Base-by-base conservation (phyloP, 441 rosid species). In the Raphanus hybrid region DNA sequence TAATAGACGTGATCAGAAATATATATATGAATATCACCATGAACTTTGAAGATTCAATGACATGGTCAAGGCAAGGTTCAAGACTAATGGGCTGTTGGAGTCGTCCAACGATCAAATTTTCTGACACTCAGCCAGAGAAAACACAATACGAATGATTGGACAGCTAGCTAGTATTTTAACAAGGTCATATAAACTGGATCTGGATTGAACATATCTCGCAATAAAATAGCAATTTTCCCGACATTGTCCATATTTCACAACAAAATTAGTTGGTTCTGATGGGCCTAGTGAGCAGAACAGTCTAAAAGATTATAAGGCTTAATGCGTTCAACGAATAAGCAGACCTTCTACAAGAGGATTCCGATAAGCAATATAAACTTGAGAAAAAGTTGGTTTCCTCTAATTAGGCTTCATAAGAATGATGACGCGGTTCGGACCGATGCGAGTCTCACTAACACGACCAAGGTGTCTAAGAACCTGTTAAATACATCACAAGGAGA, bases 401-500 rank as follows among this genome's bases (percentile, higher is more conserved):
- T 82, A 88, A 14, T 81, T 84, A 34, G 92, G 93, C 85, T 91
- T 94, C 84, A 77, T 75, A 16, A 94, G 91, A 73, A 90, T 90
- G 75, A 90, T 74, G 39, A 92, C 90, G 4, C 96, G 93, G 66
- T 89, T 84, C 80, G 88, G 96, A 64, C 92, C 92, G 14, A 87
- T 87, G 50, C 99, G 85, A 10, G 87, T 86, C 87, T 92, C 99
- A 76, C 81, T 89, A 77, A 91, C 84, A 74, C 94, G 96, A 70
- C 98, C 94, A 73, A 94, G 97, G 85, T 94, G 98, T 73, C 97
- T 94, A 73, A 95, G 91, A 74, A 92, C 91, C 98, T 52, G 23
- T 54, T 5, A 52, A 54, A 52, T 5, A 14, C 18, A 52, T 2
- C 23, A 52, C n/a, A 54, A 54, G 10, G 7, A 3, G 20, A 54